A percentile compares a stretch with the other conserved stretches of the same genome.
Conservation (phyloP, 139 green algal genomes). For the Chlamydomonas asymmetrica region DNA sequence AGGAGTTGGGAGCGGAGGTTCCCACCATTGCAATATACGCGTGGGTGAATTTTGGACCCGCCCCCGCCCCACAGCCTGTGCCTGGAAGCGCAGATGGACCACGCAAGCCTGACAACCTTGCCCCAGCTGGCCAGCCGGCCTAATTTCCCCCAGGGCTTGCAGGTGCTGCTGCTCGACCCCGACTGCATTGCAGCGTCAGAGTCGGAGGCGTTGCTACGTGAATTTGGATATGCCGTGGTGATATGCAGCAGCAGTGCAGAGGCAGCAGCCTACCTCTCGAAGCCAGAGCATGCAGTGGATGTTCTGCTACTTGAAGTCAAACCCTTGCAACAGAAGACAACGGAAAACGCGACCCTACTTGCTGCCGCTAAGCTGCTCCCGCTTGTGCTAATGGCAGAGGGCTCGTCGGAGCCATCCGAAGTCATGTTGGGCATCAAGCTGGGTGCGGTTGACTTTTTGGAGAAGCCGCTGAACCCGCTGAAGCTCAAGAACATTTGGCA, state of each 20-base stretch:
- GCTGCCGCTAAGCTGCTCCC: constrained; percentile 23
- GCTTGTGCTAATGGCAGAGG: constrained; percentile 31
- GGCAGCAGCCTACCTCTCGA: constrained; percentile 3
- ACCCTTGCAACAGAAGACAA: constrained; percentile 19
- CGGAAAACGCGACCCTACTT: constrained; percentile 13
- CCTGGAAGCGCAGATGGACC: no score
- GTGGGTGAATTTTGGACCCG: no score
- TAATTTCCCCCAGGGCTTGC: constrained; percentile 22
- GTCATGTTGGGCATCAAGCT: constrained; percentile 73
- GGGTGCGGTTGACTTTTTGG: constrained; percentile 79
- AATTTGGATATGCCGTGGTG: constrained; percentile 15
- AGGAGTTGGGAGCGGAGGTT: no score
- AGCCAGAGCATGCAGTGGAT: constrained; percentile 15
- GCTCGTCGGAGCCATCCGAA: constrained; percentile 32
- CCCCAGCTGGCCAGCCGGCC: constrained; percentile 5
- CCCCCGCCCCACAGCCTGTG: no score
- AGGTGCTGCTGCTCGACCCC: constrained; percentile 14
- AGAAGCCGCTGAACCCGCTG: constrained; percentile 68
- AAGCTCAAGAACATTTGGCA: constrained; percentile 90
- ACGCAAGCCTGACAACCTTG: not conserved
- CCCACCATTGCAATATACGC: no score
- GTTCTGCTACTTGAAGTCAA: constrained; percentile 15
- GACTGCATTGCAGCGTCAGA: constrained; percentile 8
- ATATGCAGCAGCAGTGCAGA: constrained; percentile 19
- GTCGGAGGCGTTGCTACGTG: constrained; percentile 17